phyloP scores from a whole-genome alignment of 371 early-diverging fungal genomes.

The Edhazardia aedis region DNA sequence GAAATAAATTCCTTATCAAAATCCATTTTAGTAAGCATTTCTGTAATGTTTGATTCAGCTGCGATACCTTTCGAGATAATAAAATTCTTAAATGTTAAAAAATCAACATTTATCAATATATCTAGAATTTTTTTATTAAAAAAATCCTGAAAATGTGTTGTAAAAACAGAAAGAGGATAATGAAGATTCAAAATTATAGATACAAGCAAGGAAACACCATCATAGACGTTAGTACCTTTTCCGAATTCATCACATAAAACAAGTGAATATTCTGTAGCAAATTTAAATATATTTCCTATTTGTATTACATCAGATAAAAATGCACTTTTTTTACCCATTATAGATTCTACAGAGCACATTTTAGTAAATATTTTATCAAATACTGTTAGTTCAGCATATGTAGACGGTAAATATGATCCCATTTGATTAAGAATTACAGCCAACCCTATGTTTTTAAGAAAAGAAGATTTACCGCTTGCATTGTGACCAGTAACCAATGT shows the following conservation, averaged over 20 bases:
- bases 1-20: too few relatives aligned
- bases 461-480: conserved; percentile 3
- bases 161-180: too few relatives aligned
- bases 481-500: conserved; percentile 3
- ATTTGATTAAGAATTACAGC: conserved; percentile 6
- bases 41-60: too few relatives aligned
- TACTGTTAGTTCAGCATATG: not conserved
- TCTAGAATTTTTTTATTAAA: too few relatives aligned
- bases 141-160: too few relatives aligned
- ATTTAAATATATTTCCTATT: not conserved
- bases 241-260: conserved; percentile 11
- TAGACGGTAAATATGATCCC: conserved; percentile 5
- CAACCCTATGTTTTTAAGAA: not conserved
- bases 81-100: too few relatives aligned
- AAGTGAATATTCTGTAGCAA: not conserved
- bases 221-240: conserved; percentile 2
- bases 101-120: too few relatives aligned
- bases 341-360: not conserved
- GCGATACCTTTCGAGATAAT: too few relatives aligned
- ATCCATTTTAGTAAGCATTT: too few relatives aligned
- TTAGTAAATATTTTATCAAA: conserved; percentile 15
- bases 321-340: not conserved
- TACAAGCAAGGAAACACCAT: conserved; percentile 1
- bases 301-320: conserved; percentile 4
- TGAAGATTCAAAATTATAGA: too few relatives aligned